Base-by-base conservation (phyloP, 164 flowering plant genomes). In the Stephania japonica region DNA sequence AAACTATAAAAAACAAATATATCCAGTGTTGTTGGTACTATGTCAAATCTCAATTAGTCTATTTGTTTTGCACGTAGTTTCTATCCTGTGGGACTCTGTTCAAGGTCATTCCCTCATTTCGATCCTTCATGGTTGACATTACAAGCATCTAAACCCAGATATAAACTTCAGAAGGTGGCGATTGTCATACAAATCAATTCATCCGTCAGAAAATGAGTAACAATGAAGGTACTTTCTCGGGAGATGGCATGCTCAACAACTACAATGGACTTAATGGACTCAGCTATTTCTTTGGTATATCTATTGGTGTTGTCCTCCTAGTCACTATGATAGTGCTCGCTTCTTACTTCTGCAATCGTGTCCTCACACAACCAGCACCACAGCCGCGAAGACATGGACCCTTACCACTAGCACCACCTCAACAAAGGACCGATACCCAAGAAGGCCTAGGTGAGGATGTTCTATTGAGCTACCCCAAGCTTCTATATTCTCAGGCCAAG, bases 381-480 rank as follows among this genome's bases (percentile, higher is more conserved):
- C 42, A 13, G 12, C 53, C 12, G 16, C 62, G 6, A 56, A 56
- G 62, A 56, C 16, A 56, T 56, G n/a, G 4, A 4, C 62, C 19
- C 16, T 19, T 56, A 50, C 53, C 68, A 59, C 56, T 32, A 18
- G 24, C 25, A 38, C 64, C 13, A 5, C 73, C 73, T 65, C 76
- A 32, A 47, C 70, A 49, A 41, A 65, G 6, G 25, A 10, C 25
- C 19, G 78, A 73, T 21, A 42, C 85, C 7, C 89, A 80, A 42
- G 76, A 79, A 4, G 96, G 98, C 5, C 79, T 93, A 10, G 95
- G 89, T 56, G 96, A 93, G 80, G 87, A 80, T 14, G 87, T 93
- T 41, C 81, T 93, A 1, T 16, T 18, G 38, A 83, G 85, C 75
- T 93, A 86, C 73, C 98, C 98, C 25, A 89, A 78, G 82, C 68